phyloP scores from a whole-genome alignment of 176 grass and related monocot species.

The Elymus sibiricus region DNA sequence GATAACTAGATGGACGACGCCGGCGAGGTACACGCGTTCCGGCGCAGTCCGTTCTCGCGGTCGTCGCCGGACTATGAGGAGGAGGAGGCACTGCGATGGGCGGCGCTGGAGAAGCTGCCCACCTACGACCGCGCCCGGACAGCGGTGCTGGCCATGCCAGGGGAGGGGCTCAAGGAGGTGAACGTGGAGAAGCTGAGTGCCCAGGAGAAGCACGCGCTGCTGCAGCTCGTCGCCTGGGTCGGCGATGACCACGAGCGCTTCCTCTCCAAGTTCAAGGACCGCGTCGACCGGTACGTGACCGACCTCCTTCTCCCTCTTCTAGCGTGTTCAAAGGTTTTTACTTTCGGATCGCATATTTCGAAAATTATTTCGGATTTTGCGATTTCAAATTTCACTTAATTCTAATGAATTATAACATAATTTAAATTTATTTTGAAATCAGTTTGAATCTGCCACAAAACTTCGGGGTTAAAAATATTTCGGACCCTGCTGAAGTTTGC shows the following conservation, averaged over 20 bases:
- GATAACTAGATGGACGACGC: slow-evolving; percentile 38
- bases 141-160: slow-evolving; percentile 43
- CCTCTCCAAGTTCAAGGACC: slow-evolving; percentile 56
- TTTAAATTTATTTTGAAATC: too few relatives aligned
- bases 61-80: slow-evolving; percentile 41
- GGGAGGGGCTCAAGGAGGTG: slow-evolving; percentile 43
- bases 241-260: slow-evolving; percentile 50
- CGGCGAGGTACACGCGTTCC: slow-evolving; percentile 38
- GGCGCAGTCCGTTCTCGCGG: slow-evolving; percentile 41
- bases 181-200: slow-evolving; percentile 42
- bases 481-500: too few relatives aligned
- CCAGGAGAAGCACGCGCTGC: slow-evolving; percentile 46
- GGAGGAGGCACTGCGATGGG: slow-evolving; percentile 75
- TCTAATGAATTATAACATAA: too few relatives aligned
- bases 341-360: too few relatives aligned
- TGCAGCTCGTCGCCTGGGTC: slow-evolving; percentile 39
- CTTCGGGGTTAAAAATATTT: too few relatives aligned
- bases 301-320: background rate
- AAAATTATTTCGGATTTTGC: too few relatives aligned
- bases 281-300: slow-evolving; percentile 42
- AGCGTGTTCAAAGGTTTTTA: too few relatives aligned
- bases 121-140: slow-evolving; percentile 54
- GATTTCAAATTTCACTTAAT: too few relatives aligned
- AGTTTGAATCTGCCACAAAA: too few relatives aligned
- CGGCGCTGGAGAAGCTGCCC: slow-evolving; percentile 62